These are phyloP conservation scores for Penicillium hesseltinei DNA, from an alignment of 2,329 filamentous ascomycete species.

Conservation along the genomic window DNA sequence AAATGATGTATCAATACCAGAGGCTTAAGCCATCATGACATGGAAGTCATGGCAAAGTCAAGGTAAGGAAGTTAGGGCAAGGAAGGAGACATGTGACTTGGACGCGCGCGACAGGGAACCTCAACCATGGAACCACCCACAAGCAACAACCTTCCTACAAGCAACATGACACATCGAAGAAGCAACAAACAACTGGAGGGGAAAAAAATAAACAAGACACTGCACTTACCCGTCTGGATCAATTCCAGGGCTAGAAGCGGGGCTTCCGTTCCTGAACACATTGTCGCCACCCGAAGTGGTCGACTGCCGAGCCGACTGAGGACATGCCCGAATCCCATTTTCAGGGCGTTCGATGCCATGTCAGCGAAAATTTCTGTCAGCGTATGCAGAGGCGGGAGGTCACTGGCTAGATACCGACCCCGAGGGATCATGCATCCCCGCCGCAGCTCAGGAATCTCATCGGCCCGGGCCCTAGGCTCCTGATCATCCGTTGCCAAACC, in stretches of 20 bases:
- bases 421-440: constrained; percentile 5
- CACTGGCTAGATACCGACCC: constrained; percentile 17
- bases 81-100: neutral
- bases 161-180: neutral
- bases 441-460: constrained; percentile 25
- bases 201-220: neutral
- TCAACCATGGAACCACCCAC: neutral
- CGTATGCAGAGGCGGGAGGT: constrained; percentile 27
- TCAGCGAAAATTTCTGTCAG: constrained; percentile 32
- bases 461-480: constrained; percentile 3
- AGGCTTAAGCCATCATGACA: neutral
- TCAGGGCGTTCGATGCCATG: constrained; percentile 26
- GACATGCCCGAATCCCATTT: constrained; percentile 46
- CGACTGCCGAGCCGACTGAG: constrained; percentile 33
- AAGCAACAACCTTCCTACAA: neutral
- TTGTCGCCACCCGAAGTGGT: constrained; percentile 61
- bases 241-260: constrained; percentile 66
- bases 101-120: neutral
- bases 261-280: constrained; percentile 77
- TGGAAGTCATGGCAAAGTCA: neutral
- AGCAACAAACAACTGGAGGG: neutral
- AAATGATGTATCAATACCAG: neutral
- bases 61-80: neutral
- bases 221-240: constrained; percentile 48
- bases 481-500: neutral